phyloP scores from a whole-genome alignment of 164 flowering plant genomes.

The Santalum album region DNA sequence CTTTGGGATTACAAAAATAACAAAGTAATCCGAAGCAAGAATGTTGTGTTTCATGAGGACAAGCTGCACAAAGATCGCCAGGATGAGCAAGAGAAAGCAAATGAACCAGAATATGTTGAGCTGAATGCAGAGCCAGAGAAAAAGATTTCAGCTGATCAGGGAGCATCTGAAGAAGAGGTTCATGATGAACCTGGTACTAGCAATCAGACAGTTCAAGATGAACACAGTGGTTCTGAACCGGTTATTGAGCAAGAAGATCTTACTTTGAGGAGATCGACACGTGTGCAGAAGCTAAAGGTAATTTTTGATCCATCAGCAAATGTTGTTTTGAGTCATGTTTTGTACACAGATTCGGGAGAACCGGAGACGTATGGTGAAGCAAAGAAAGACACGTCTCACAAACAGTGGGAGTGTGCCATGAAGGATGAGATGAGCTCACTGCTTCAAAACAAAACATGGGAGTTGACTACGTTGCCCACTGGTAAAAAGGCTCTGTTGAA shows the following conservation, averaged over 20 bases:
- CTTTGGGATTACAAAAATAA: slow-evolving; percentile 1
- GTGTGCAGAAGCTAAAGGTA: background rate
- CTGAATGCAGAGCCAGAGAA: background rate
- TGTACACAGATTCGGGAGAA: slow-evolving; percentile 1
- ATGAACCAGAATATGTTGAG: background rate
- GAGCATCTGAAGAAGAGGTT: too few relatives aligned
- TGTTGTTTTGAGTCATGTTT: background rate
- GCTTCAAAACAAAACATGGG: slow-evolving; percentile 1
- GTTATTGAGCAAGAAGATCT: too few relatives aligned
- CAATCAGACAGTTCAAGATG: too few relatives aligned
- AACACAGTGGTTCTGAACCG: too few relatives aligned
- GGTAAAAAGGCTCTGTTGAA: background rate
- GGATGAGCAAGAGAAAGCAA: background rate
- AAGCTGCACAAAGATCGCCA: background rate
- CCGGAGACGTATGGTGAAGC: slow-evolving; percentile 3
- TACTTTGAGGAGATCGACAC: background rate
- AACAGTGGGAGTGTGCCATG: slow-evolving; percentile 6
- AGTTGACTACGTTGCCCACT: background rate
- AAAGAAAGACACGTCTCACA: background rate
- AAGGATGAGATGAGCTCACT: slow-evolving; percentile 7
- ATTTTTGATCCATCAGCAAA: background rate
- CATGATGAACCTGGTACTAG: too few relatives aligned
- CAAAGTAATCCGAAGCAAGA: background rate
- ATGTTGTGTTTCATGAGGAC: slow-evolving; percentile 4
- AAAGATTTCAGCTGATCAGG: too few relatives aligned